A percentile compares a stretch with the other conserved stretches of the same genome.
phyloP scores from a whole-genome alignment of 1,284 basidiomycete species.

The Prillingera fragicola region DNA sequence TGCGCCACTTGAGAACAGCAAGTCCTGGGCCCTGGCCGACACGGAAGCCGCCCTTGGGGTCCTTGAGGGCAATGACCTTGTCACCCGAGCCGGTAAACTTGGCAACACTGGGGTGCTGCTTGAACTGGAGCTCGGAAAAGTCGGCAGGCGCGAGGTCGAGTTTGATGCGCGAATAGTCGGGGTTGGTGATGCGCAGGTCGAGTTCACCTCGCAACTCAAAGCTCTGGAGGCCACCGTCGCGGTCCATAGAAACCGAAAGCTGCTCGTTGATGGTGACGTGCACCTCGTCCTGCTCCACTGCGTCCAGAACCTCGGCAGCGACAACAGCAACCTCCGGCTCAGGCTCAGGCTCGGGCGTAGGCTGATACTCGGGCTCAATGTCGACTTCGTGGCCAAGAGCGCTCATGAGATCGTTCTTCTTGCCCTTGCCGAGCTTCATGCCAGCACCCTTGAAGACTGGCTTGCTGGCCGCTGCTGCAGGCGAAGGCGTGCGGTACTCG shows the following conservation, averaged over 20 bases:
- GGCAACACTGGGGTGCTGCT: conserved; percentile 91
- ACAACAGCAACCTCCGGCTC: conserved; percentile 54
- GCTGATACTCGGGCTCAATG: conserved; percentile 52
- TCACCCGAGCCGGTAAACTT: conserved; percentile 61
- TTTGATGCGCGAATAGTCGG: conserved; percentile 68
- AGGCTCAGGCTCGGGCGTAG: conserved; percentile 52
- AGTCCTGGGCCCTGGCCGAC: conserved; percentile 77
- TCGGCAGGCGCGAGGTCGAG: conserved; percentile 62
- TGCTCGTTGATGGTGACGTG: conserved; percentile 82
- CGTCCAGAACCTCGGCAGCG: conserved; percentile 60
- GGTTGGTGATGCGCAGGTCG: conserved; percentile 78
- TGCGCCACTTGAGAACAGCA: conserved; percentile 88
- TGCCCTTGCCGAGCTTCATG: conserved; percentile 98
- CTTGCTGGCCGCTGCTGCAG: conserved; percentile 54
- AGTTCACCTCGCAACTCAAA: conserved; percentile 92
- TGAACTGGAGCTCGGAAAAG: conserved; percentile 76
- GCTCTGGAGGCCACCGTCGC: conserved; percentile 83
- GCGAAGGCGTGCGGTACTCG: conserved; percentile 38
- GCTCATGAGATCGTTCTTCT: conserved; percentile 77
- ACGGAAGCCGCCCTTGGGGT: conserved; percentile 75
- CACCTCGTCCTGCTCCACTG: conserved; percentile 75
- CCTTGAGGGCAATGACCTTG: conserved; percentile 76
- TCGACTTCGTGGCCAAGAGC: conserved; percentile 75
- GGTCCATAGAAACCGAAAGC: conserved; percentile 70
- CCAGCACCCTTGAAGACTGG: conserved; percentile 90